phyloP scores from a whole-genome alignment of 148 eudicot genomes.

The Cornus suecica region DNA sequence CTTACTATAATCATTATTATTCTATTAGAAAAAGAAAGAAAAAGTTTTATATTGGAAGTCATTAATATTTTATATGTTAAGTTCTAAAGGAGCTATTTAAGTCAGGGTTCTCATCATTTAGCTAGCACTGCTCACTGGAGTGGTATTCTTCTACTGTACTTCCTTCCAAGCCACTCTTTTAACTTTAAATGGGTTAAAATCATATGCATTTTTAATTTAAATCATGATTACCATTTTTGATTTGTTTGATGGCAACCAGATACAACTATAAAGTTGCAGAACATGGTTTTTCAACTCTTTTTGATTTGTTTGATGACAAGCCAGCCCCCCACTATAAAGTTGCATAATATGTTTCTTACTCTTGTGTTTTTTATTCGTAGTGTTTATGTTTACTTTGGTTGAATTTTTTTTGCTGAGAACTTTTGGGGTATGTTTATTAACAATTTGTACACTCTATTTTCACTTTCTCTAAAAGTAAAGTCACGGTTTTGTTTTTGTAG shows the following conservation, averaged over 20 bases:
- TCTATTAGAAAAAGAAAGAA: neutral
- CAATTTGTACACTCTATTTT: too few species aligned
- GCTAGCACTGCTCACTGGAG: neutral
- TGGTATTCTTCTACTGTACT: neutral
- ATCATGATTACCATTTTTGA: neutral
- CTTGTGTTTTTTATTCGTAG: too few species aligned
- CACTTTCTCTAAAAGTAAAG: too few species aligned
- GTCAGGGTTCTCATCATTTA: conserved; percentile 1
- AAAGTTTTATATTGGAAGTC: neutral
- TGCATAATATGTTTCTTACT: neutral
- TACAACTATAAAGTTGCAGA: neutral
- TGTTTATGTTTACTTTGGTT: neutral
- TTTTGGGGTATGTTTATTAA: too few species aligned
- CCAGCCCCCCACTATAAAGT: neutral
- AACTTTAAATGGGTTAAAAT: neutral
- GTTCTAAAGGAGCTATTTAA: neutral
- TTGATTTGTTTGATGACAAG: too few species aligned
- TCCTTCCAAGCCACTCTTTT: conserved; percentile 1
- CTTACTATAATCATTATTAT: neutral
- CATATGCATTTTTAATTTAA: neutral
- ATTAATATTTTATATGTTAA: neutral
- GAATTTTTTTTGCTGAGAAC: neutral
- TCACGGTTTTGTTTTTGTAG: too few species aligned
- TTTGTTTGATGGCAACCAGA: neutral
- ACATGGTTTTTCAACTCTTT: neutral